These are phyloP conservation scores for Trypanosomatidae sp. DNA, from an alignment of 208 protist species.

Conservation along the genomic window DNA sequence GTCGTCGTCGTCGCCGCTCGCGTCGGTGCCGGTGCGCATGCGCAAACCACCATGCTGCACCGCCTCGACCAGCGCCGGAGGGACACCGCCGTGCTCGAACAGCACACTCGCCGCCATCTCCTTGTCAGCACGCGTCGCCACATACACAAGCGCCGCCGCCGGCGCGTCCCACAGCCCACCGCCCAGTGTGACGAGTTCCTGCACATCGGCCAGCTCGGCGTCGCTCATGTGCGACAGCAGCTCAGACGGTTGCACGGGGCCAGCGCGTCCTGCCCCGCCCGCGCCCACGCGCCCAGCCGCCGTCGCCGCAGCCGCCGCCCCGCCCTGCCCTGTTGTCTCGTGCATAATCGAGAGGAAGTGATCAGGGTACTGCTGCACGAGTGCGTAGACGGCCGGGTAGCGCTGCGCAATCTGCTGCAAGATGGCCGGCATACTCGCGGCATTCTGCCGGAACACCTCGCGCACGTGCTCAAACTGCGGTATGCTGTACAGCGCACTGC, in stretches of 20 bases:
- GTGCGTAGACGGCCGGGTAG: slow-evolving; percentile 47
- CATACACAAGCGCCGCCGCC: slow-evolving; percentile 57
- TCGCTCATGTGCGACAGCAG: background rate
- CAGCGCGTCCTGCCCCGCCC: too few relatives aligned
- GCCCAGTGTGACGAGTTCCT: slow-evolving; percentile 60
- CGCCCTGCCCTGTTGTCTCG: slow-evolving; percentile 5
- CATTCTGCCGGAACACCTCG: slow-evolving; percentile 39
- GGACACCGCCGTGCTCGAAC: slow-evolving; percentile 51
- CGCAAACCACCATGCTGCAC: too few relatives aligned
- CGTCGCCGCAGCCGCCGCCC: background rate
- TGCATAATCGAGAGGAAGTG: slow-evolving; percentile 63
- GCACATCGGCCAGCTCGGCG: slow-evolving; percentile 27
- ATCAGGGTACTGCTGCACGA: slow-evolving; percentile 46
- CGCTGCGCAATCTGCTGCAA: slow-evolving; percentile 52
- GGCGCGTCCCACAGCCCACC: slow-evolving; percentile 66
- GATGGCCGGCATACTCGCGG: slow-evolving; percentile 27
- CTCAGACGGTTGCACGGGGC: background rate
- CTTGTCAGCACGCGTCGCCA: slow-evolving; percentile 45
- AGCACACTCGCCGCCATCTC: slow-evolving; percentile 71
- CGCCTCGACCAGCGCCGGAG: slow-evolving; percentile 20
- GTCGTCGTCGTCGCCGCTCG: too few relatives aligned
- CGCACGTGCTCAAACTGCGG: slow-evolving; percentile 70
- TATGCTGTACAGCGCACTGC: slow-evolving; percentile 30
- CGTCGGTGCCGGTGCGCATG: slow-evolving; percentile 6
- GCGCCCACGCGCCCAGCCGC: too few relatives aligned